Conservation (phyloP, 2,329 filamentous ascomycete genomes). For the Chalara sp. region DNA sequence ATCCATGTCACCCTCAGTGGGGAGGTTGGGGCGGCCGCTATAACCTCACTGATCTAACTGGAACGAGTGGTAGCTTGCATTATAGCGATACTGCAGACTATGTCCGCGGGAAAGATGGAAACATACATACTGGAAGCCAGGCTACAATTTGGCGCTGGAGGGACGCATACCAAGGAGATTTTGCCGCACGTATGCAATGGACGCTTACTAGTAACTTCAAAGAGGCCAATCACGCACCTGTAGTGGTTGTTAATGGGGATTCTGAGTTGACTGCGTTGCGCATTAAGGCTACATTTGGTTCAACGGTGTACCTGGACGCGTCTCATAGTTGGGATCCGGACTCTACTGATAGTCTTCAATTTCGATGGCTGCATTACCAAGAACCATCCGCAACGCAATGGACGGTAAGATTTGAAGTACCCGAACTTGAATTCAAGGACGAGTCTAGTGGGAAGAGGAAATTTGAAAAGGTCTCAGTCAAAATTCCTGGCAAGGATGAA, state of each 20-base stretch:
- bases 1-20: slow-evolving; percentile 32
- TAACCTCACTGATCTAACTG: slow-evolving; percentile 15
- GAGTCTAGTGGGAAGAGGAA: slow-evolving; percentile 5
- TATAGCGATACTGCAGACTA: slow-evolving; percentile 30
- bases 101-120: slow-evolving; percentile 28
- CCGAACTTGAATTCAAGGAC: slow-evolving; percentile 26
- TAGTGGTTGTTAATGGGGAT: slow-evolving; percentile 35
- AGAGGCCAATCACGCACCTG: slow-evolving; percentile 39
- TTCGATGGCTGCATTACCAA: slow-evolving; percentile 44
- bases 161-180: slow-evolving; percentile 44
- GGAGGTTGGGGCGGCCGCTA: slow-evolving; percentile 39
- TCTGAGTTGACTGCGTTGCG: slow-evolving; percentile 29
- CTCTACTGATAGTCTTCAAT: slow-evolving; percentile 32
- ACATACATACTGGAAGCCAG: slow-evolving; percentile 32
- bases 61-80: slow-evolving; percentile 10
- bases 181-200: slow-evolving; percentile 41
- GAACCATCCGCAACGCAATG: slow-evolving; percentile 36
- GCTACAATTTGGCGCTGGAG: slow-evolving; percentile 49
- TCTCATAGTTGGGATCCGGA: slow-evolving; percentile 41
- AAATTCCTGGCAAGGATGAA: slow-evolving; percentile 33
- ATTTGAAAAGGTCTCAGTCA: slow-evolving; percentile 29
- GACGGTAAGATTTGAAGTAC: slow-evolving; percentile 32
- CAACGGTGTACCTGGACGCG: slow-evolving; percentile 35
- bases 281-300: slow-evolving; percentile 29
- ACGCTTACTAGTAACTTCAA: slow-evolving; percentile 29